phyloP scores from a whole-genome alignment of 169 alveolate species.

The Cryptosporidium ryanae region DNA sequence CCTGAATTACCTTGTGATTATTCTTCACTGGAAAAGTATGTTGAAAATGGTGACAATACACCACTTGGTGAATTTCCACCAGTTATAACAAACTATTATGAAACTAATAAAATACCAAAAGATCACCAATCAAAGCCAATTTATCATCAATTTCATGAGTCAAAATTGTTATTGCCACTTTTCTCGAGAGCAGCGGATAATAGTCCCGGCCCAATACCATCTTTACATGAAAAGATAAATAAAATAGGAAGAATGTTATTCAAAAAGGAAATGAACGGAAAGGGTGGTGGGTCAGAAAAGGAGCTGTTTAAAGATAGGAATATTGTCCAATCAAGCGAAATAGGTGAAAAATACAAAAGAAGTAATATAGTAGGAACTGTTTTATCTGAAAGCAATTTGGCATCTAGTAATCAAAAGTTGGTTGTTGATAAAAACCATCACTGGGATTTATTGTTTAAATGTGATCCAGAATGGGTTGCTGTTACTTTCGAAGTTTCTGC shows the following conservation, averaged over 20 bases:
- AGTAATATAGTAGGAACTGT: slow-evolving; percentile 33
- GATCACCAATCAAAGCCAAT: slow-evolving; percentile 63
- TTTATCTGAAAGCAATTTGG: slow-evolving; percentile 2
- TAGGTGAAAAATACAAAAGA: slow-evolving; percentile 38
- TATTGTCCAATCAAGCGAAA: slow-evolving; percentile 54
- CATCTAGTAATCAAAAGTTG: neutral
- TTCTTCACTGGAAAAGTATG: slow-evolving; percentile 64
- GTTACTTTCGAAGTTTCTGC: slow-evolving; percentile 71
- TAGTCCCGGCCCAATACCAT: slow-evolving; percentile 58
- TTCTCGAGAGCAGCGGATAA: slow-evolving; percentile 30
- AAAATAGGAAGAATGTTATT: slow-evolving; percentile 40
- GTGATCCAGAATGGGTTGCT: slow-evolving; percentile 73
- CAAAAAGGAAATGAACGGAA: slow-evolving; percentile 7
- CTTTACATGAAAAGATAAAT: slow-evolving; percentile 55
- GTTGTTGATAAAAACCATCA: slow-evolving; percentile 55
- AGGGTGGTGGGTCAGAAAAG: neutral
- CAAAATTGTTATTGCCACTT: slow-evolving; percentile 41
- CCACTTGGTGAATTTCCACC: slow-evolving; percentile 75
- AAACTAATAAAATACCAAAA: slow-evolving; percentile 48
- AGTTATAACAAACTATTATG: slow-evolving; percentile 29
- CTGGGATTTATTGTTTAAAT: slow-evolving; percentile 68
- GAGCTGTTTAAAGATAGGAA: slow-evolving; percentile 27
- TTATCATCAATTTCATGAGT: slow-evolving; percentile 45
- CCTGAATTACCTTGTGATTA: slow-evolving; percentile 72
- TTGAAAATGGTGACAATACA: slow-evolving; percentile 64